These are phyloP conservation scores for Fragaria vesca DNA, from an alignment of 306 rosid genomes.

Conservation along the genomic window DNA sequence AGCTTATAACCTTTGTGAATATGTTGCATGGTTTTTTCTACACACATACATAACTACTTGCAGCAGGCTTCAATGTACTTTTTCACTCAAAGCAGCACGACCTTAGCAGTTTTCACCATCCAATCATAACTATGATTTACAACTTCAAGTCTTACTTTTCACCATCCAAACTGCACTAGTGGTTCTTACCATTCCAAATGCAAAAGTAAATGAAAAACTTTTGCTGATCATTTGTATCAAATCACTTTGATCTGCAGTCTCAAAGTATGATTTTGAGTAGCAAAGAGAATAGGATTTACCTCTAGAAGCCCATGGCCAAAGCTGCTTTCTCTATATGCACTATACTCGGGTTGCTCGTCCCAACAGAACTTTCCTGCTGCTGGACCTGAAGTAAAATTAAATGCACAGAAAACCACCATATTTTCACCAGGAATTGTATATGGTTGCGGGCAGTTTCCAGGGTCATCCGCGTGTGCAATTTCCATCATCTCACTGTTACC, in stretches of 20 bases:
- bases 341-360: constrained; percentile 82
- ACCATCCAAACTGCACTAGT: neutral
- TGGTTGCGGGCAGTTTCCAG: constrained; percentile 86
- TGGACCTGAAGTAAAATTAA: constrained; percentile 82
- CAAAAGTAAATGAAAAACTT: neutral
- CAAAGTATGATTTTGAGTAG: neutral
- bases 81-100: neutral
- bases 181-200: neutral
- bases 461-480: constrained; percentile 69
- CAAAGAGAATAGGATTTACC: constrained; percentile 36
- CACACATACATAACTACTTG: neutral
- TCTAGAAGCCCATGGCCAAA: constrained; percentile 95
- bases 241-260: neutral
- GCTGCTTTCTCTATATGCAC: constrained; percentile 93
- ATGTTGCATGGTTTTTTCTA: neutral
- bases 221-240: neutral
- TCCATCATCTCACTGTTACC: constrained; percentile 90
- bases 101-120: neutral
- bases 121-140: neutral
- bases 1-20: neutral
- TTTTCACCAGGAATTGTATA: constrained; percentile 45
- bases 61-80: neutral
- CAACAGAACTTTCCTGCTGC: constrained; percentile 90
- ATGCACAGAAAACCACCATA: constrained; percentile 72
- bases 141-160: neutral